Evolutionary conservation across 1,139 yeast species (phyloP).

Genomic region (Lodderomyces metapsilosis): DNA sequence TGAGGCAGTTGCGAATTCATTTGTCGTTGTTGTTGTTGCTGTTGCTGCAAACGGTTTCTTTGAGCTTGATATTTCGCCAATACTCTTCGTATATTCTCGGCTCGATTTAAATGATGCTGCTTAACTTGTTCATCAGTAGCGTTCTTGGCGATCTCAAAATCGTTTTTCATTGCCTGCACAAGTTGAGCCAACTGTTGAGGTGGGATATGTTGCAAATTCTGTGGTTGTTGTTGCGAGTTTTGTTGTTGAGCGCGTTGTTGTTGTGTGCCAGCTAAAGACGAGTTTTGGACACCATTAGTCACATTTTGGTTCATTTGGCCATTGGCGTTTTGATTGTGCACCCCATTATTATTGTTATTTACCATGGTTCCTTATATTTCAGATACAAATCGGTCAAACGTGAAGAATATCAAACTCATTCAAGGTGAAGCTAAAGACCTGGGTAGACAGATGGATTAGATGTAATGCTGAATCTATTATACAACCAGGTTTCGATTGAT

Average conservation of each 20-base stretch:
- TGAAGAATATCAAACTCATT: not conserved
- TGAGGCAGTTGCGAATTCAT: conserved; percentile 9
- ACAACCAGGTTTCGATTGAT: not conserved
- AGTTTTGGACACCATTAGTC: not conserved
- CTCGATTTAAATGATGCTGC: conserved; percentile 62
- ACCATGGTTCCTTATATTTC: not conserved
- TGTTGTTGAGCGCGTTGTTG: conserved; percentile 8
- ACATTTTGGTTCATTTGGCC: not conserved
- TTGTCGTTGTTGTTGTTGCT: conserved; percentile 11
- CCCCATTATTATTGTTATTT: conserved; percentile 7
- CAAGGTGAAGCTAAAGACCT: too few species aligned
- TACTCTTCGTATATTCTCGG: conserved; percentile 60
- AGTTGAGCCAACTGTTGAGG: conserved; percentile 63
- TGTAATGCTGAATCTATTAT: too few species aligned
- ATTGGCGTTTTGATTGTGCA: conserved; percentile 4
- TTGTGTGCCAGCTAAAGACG: not conserved
- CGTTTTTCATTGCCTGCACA: conserved; percentile 57
- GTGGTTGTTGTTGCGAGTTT: conserved; percentile 6
- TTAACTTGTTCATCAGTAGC: conserved; percentile 62
- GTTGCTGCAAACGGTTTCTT: conserved; percentile 24
- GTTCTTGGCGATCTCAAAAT: conserved; percentile 60
- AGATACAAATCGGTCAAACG: not conserved
- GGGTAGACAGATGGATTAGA: too few species aligned
- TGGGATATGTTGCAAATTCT: conserved; percentile 28
- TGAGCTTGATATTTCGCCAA: conserved; percentile 44